Percentiles rank a stretch among this genome's conserved stretches.
Evolutionary conservation across 331 rosid genomes (phyloP).

Genomic region (Malus hybrid): DNA sequence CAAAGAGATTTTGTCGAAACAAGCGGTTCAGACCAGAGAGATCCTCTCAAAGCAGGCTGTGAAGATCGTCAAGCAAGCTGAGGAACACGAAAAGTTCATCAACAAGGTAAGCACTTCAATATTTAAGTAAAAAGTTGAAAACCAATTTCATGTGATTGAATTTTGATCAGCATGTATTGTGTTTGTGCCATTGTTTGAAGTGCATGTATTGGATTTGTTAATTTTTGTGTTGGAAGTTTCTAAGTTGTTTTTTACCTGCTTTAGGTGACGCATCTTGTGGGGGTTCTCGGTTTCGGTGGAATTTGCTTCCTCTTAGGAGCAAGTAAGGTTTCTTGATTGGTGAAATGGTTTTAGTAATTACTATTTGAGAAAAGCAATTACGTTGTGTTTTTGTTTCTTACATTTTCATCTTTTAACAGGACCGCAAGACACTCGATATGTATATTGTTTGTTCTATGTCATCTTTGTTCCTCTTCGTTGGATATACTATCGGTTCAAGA

Average conservation of each 20-base stretch:
- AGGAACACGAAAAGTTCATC: slow-evolving; percentile 72
- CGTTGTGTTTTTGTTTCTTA: background rate
- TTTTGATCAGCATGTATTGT: background rate
- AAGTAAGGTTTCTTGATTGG: slow-evolving; percentile 30
- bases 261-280: slow-evolving; percentile 72
- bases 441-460: slow-evolving; percentile 70
- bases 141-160: background rate
- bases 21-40: slow-evolving; percentile 63
- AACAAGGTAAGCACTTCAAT: slow-evolving; percentile 36
- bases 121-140: background rate
- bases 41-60: slow-evolving; percentile 61
- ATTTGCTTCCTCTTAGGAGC: slow-evolving; percentile 95
- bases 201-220: background rate
- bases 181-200: background rate
- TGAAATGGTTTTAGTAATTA: slow-evolving; percentile 4
- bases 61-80: slow-evolving; percentile 74
- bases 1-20: slow-evolving; percentile 65
- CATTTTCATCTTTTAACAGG: slow-evolving; percentile 37
- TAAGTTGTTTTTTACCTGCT: background rate
- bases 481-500: slow-evolving; percentile 89
- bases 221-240: background rate
- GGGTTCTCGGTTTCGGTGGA: slow-evolving; percentile 83
- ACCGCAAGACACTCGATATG: slow-evolving; percentile 73
- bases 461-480: slow-evolving; percentile 91
- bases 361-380: background rate